phyloP scores from a whole-genome alignment of 2,329 filamentous ascomycete genomes.

The Stachybotrys echinatus region DNA sequence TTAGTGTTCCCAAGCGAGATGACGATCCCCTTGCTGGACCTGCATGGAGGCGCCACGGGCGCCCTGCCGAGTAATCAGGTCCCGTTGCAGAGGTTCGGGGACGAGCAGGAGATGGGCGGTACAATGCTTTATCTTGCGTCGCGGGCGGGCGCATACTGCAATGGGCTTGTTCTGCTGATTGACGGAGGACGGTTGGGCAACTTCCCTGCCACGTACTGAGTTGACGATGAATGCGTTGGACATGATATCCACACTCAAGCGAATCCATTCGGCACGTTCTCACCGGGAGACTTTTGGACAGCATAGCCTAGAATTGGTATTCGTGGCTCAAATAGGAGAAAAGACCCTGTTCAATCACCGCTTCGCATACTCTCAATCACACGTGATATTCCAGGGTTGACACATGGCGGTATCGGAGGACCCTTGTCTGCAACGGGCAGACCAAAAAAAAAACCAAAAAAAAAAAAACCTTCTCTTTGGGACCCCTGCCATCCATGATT shows the following conservation, averaged over 20 bases:
- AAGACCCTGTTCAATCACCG: neutral
- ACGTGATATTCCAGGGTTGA: neutral
- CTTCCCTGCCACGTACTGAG: slow-evolving; percentile 49
- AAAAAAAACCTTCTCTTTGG: too few species aligned
- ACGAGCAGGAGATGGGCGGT: slow-evolving; percentile 57
- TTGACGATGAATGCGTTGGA: neutral
- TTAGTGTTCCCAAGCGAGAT: slow-evolving; percentile 58
- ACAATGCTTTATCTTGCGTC: slow-evolving; percentile 61
- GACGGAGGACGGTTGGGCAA: slow-evolving; percentile 58
- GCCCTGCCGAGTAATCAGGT: slow-evolving; percentile 37
- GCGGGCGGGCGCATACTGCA: slow-evolving; percentile 59
- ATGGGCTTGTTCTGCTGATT: slow-evolving; percentile 56
- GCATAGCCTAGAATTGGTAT: neutral
- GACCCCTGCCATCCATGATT: neutral
- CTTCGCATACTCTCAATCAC: neutral
- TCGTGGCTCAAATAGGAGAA: neutral
- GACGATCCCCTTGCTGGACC: slow-evolving; percentile 42
- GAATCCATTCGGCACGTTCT: neutral
- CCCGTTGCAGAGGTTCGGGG: slow-evolving; percentile 54
- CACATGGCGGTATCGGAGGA: neutral
- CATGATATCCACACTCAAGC: slow-evolving; percentile 5
- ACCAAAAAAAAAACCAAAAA: neutral
- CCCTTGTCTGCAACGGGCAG: neutral
- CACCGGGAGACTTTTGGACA: neutral
- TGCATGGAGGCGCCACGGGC: slow-evolving; percentile 27